Evolutionary conservation across 768 basidiomycete genomes (phyloP), one percentile per base, ranked within the genome.

Genomic region (Pisolithus orientalis): DNA sequence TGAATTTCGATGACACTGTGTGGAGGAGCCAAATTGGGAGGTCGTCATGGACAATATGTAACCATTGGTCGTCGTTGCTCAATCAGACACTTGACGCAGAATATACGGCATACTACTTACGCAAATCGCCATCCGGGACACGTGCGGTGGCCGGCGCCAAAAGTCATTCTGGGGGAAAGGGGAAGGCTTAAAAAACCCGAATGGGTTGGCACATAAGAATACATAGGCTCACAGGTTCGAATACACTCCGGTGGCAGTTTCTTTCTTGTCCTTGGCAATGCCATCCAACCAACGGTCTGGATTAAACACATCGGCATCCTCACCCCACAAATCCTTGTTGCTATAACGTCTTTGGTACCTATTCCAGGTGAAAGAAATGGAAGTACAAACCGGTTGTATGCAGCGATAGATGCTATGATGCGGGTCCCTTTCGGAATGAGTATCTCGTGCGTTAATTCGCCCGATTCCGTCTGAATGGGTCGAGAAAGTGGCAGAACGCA

Each of bases 401-500:
- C 79, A 24, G 75, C 73, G 34, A 81, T 75, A 9, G 82, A 83
- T 4, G 74, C 60, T 28, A 82, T 70, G 9, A 83, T 65, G 46
- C 76, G 76, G 38, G 72, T 74, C 8, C 79, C 78, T 54, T 78
- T 75, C 0, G 77, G 73, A 21, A 84, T 66, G 4, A 75, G 71
- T 10, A 84, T 45, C 49, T 78, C 69, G 8, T 57, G 64, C 37
- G 78, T 60, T 9, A 68, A 51, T 51, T 74, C 66, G 5, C 82
- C 83, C 1, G 72, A 71, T 24, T 66, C 67, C 3, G 74, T 76
- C 49, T 57, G 67, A 43, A 83, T 73, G 1, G 82, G 80, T 51
- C 65, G 73, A 6, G 80, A 76, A 37, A 88, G 73, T 0, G 86
- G 83, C 17, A 88, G 62, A 29, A 82, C 60, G 51, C 83, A 79